phyloP scores from a whole-genome alignment of 495 filamentous ascomycete species.

The Tuber borchii region DNA sequence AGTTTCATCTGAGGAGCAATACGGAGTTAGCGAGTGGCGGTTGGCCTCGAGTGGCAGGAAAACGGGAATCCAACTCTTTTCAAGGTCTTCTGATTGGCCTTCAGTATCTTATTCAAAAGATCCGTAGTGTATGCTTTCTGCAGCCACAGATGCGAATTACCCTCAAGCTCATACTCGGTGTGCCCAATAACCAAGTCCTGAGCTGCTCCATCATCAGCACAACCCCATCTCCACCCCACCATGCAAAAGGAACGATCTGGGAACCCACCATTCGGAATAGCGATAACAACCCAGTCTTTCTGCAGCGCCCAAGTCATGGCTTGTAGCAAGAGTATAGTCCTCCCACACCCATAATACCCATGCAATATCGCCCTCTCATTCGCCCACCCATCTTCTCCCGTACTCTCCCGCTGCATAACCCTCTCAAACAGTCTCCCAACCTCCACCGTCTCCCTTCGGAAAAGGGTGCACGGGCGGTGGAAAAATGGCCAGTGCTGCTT shows the following conservation, averaged over 20 bases:
- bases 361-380: constrained; percentile 57
- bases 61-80: not conserved
- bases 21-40: not conserved
- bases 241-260: constrained; percentile 17
- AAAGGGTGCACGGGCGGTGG: constrained; percentile 64
- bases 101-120: constrained; percentile 61
- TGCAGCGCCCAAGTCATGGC: constrained; percentile 73
- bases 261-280: constrained; percentile 76
- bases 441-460: constrained; percentile 67
- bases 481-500: constrained; percentile 85
- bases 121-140: constrained; percentile 69
- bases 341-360: constrained; percentile 69
- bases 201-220: constrained; percentile 48
- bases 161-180: constrained; percentile 70
- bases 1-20: not conserved
- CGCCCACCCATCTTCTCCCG: constrained; percentile 21
- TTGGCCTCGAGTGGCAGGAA: not conserved
- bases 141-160: constrained; percentile 56
- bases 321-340: constrained; percentile 79
- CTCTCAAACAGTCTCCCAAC: constrained; percentile 57
- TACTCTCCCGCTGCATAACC: constrained; percentile 41
- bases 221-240: not conserved
- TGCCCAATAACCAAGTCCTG: constrained; percentile 72
- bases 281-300: constrained; percentile 81
- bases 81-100: constrained; percentile 66